A percentile compares a stretch with the other conserved stretches of the same genome.
Evolutionary conservation across 2,329 filamentous ascomycete genomes (phyloP).

Genomic region (Neopestalotiopsis rosae): DNA sequence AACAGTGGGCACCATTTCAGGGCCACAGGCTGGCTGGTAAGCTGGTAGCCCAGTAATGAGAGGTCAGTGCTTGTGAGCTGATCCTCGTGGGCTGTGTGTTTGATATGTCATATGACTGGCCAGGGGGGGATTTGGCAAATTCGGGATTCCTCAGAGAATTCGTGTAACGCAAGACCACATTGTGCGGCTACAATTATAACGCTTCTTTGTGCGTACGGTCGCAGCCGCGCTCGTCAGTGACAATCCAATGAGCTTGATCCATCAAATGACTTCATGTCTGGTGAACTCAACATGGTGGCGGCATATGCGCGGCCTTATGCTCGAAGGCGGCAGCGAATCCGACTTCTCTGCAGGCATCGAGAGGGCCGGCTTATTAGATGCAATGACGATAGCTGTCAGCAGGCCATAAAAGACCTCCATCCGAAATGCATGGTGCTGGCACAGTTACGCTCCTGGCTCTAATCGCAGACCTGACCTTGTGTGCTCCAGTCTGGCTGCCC

Average conservation of each 20-base stretch:
- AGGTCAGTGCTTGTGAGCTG: conserved; percentile 1
- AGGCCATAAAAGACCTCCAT: neutral
- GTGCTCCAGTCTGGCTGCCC: neutral
- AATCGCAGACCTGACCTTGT: neutral
- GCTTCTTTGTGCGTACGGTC: neutral
- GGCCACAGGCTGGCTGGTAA: neutral
- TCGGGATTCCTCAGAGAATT: neutral
- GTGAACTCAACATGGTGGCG: neutral
- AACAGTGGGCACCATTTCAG: neutral
- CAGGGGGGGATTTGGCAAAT: neutral
- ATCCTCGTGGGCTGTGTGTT: conserved; percentile 1
- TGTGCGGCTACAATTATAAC: neutral
- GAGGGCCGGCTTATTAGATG: conserved; percentile 3
- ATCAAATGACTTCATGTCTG: conserved; percentile 6
- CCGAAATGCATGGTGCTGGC: neutral
- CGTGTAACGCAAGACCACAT: neutral
- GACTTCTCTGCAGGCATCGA: conserved; percentile 9
- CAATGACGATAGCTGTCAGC: conserved; percentile 14
- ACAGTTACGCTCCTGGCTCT: neutral
- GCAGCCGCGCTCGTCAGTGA: neutral
- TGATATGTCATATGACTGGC: neutral
- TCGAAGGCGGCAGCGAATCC: neutral
- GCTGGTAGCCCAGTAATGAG: neutral
- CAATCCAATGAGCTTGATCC: neutral
- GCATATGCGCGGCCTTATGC: neutral